Conservation (phyloP, 2,329 filamentous ascomycete genomes). For the Epichloe glyceriae region DNA sequence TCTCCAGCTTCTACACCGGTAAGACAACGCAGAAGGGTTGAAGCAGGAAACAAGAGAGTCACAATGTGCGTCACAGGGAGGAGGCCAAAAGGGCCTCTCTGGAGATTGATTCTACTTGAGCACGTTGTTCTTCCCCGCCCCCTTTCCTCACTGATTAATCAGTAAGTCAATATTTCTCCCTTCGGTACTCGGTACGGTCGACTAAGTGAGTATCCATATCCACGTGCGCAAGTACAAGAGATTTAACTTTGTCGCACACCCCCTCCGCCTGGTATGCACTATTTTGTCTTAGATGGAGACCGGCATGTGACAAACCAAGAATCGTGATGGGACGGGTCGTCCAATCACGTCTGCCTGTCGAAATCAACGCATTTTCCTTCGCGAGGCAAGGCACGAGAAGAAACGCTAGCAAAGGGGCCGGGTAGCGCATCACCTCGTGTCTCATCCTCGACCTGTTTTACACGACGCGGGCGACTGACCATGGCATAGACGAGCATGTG, state of each 20-base stretch:
- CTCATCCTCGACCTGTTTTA: too few relatives aligned
- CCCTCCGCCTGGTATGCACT: neutral
- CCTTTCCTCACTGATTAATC: neutral
- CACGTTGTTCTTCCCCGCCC: neutral
- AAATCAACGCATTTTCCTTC: neutral
- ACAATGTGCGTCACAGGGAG: neutral
- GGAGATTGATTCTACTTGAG: neutral
- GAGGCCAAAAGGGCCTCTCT: neutral
- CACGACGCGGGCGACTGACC: too few relatives aligned
- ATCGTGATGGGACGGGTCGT: neutral
- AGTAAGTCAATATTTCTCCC: neutral
- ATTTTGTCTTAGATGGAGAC: neutral
- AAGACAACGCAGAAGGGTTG: neutral
- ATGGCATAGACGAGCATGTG: too few relatives aligned
- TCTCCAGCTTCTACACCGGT: neutral
- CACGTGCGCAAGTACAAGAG: neutral
- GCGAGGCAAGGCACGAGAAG: too few relatives aligned
- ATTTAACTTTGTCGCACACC: neutral
- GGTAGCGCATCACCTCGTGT: too few relatives aligned
- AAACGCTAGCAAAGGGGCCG: too few relatives aligned
- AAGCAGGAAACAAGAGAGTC: too few relatives aligned
- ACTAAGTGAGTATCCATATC: neutral
- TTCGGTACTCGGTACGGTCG: neutral
- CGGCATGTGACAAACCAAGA: slow-evolving; percentile 1
- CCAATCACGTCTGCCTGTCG: neutral